Evolutionary conservation across 768 basidiomycete species (phyloP), one percentile per base, ranked within the genome.

Genomic region (Lentinula boryana): DNA sequence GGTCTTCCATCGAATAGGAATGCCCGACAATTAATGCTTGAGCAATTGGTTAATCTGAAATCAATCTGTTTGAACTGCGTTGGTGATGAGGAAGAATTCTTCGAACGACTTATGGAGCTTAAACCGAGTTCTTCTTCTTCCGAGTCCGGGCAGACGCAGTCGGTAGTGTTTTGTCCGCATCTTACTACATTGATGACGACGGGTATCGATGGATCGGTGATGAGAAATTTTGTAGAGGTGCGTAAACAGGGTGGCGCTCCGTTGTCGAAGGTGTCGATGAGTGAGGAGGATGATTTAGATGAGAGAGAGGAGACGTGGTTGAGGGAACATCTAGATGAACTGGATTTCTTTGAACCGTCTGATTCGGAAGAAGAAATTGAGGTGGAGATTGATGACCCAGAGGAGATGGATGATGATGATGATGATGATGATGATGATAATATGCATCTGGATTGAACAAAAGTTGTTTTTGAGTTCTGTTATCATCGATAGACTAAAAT

Each of bases 331-430:
- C 54, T 85, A 55, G 78, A 83, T 60, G 71, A 71, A 35, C 76
- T 88, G 15, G 80, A 81, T 10, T 80, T 75, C 63, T 88, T 85
- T 62, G 84, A 84, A 60, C 77, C 82, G 36, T 85, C 84, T 49
- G 77, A 78, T 50, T 76, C 78, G 33, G 85, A 83, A 54, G 74
- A 72, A 31, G 80, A 79, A 36, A 75, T 74, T 18, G 68, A 68
- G 2, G 67, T 65, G 50, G 68, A 68, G n/a, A 63, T 64, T n/a
- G 66, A 67, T 27, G 27, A 27, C 27, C 27, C 27, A 3, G 27
- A 27, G 3, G 27, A 27, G 27, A 27, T 27, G 27, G 27, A 27
- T 27, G 27, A 27, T 27, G 27, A 27, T n/a, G 62, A 68, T 6
- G 52, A 54, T 54, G 50, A 31, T 13, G 10, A 12, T 10, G 23